Evolutionary conservation across 2,329 filamentous ascomycete genomes (phyloP), one percentile per base, ranked within the genome.

Genomic region (Madurella mycetomatis): DNA sequence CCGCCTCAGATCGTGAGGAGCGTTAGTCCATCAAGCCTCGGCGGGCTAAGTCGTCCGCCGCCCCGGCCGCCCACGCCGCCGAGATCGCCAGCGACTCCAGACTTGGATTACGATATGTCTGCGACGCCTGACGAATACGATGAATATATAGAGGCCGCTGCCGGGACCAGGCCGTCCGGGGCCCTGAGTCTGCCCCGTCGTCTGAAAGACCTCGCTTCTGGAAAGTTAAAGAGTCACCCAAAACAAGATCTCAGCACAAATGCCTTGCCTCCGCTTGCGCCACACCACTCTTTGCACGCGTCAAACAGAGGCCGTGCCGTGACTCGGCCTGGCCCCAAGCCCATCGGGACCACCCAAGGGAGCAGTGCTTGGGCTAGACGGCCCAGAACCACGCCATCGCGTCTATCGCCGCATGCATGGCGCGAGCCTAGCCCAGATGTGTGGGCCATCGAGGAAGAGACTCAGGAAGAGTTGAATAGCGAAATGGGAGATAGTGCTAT

Each of bases 381-480:
- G 55, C 65, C 48, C 11, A 40, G 46, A 12, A 68, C 63, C 51
- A 55, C 63, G 41, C 66, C 69, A 25, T 61, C 63, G 47, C 68
- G 66, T 34, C 71, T 63, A 42, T 74, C 76, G 9, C 73, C 72
- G 9, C 72, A 73, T 52, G 72, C 80, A 1, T 83, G 80, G 80
- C 71, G 79, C 39, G 76, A 81, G 67, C 80, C 80, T 7, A 83
- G 80, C 62, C 79, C 79, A 0, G 79, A 82, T 50, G 80, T 83
- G 3, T 83, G 79, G 76, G 77, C 77, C 31, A 83, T 83, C 53
- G 76, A 81, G 66, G 80, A 83, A 65, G 79, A 83, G 69, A 76
- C 76, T 1, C 79, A 81, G 67, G 77, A 79, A 62, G 77, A 81
- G 31, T 74, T 19, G 19, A 67, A 73, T 67, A 75, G 73, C 58